Base-by-base conservation (phyloP, 176 grass and related monocot species). In the Melocanna baccifera region DNA sequence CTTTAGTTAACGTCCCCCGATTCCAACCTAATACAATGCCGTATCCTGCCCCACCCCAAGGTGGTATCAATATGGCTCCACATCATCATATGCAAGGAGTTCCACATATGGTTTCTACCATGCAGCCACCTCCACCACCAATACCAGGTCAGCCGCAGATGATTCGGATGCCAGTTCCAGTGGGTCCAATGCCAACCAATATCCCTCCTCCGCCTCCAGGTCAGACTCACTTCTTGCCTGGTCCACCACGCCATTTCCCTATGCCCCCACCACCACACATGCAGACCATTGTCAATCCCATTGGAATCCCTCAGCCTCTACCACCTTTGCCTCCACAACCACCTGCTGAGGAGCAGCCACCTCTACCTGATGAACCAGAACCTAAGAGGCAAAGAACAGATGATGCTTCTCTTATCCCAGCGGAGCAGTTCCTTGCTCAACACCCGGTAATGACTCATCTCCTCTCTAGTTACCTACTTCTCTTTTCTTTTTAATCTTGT, bases 351-450 rank as follows among this genome's bases (percentile, higher is more conserved):
- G 93, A 91, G 71, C 93, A 92, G 22, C 96, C 93, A 39, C 96
- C 96, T 42, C 90, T 85, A 66, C 96, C 96, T 70, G 93, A 99
- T 71, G 96, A 99, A 77, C 96, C 96, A 26, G 96, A 99, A 87
- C 96, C 93, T 45, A 99, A 99, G 84, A 93, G 93, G 77, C 84
- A 32, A 79, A 96, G 89, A 83, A 77, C 89, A 77, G 96, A 99
- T 77, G 96, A 99, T 70, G 81, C 83, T 77, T 91, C 89, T 41
- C 89, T 99, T 79, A 81, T 99, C 72, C 91, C 96, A 62, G 89
- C 79, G 18, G 93, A 99, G 79, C 93, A 96, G 81, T 99, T 96
- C 84, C 85, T 96, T 73, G 83, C 91, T 78, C 93, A 94, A 19
- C 87, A 96, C 72, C 96, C 84, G 64, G 96, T 99, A 94, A 92